Conservation (phyloP, 768 basidiomycete genomes). For the Naganishia randhawae region DNA sequence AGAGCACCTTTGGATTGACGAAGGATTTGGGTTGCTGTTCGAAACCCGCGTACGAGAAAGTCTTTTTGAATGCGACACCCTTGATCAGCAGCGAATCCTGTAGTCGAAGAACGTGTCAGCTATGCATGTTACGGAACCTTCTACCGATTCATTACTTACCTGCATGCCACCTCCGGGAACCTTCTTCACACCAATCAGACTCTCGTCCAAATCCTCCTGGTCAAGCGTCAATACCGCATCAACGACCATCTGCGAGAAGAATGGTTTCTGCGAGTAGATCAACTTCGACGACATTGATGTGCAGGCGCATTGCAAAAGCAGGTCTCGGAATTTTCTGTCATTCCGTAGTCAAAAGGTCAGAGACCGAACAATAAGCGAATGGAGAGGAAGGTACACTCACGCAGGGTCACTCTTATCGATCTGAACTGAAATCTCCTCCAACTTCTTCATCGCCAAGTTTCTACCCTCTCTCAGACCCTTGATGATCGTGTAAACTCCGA, state of each 20-base stretch:
- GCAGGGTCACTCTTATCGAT: slow-evolving; percentile 85
- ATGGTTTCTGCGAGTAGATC: slow-evolving; percentile 97
- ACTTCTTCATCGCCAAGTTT: slow-evolving; percentile 74
- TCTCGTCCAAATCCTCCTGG: slow-evolving; percentile 89
- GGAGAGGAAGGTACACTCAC: no score
- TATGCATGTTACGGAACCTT: neutral
- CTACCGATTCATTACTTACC: slow-evolving; percentile 29
- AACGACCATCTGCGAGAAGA: slow-evolving; percentile 98
- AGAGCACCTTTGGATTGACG: slow-evolving; percentile 79
- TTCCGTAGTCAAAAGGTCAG: neutral
- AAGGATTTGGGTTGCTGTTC: slow-evolving; percentile 98
- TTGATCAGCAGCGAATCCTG: slow-evolving; percentile 76
- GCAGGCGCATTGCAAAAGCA: slow-evolving; percentile 91
- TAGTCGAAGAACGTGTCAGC: neutral
- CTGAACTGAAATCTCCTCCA: slow-evolving; percentile 81
- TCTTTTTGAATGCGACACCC: slow-evolving; percentile 98
- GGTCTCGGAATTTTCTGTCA: slow-evolving; percentile 79
- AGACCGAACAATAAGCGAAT: neutral
- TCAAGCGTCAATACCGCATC: slow-evolving; percentile 91
- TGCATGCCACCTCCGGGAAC: slow-evolving; percentile 97
- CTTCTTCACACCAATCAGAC: slow-evolving; percentile 94
- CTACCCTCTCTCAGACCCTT: slow-evolving; percentile 88
- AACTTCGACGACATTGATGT: slow-evolving; percentile 99
- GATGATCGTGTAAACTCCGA: slow-evolving; percentile 96
- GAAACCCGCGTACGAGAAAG: slow-evolving; percentile 97